phyloP scores from a whole-genome alignment of 805 yeast species.

The Tetrapisispora fleetii region DNA sequence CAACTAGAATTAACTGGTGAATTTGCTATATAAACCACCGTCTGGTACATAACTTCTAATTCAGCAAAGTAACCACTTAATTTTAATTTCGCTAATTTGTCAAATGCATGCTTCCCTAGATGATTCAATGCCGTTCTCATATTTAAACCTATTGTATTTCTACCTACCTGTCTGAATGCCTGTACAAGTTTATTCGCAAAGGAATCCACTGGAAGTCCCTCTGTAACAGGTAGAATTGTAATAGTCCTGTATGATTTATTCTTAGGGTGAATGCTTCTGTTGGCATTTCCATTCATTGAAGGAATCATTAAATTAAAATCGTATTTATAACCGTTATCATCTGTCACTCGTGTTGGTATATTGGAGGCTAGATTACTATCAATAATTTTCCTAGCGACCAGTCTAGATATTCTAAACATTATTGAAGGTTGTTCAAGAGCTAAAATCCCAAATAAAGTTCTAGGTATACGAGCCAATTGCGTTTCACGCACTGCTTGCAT shows the following conservation, averaged over 20 bases:
- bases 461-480: slow-evolving; percentile 86
- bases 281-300: slow-evolving; percentile 13
- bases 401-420: slow-evolving; percentile 79
- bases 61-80: slow-evolving; percentile 85
- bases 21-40: slow-evolving; percentile 85
- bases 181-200: slow-evolving; percentile 66
- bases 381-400: slow-evolving; percentile 57
- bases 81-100: slow-evolving; percentile 72
- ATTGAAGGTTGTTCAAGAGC: slow-evolving; percentile 81
- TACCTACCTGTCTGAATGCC: slow-evolving; percentile 66
- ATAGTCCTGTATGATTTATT: slow-evolving; percentile 55
- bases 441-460: slow-evolving; percentile 76
- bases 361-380: neutral
- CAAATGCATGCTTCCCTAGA: slow-evolving; percentile 88
- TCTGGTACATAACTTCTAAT: slow-evolving; percentile 78
- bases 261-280: slow-evolving; percentile 5
- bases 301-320: slow-evolving; percentile 27
- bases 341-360: slow-evolving; percentile 9
- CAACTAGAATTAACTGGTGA: slow-evolving; percentile 73
- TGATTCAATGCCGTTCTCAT: slow-evolving; percentile 72
- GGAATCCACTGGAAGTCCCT: slow-evolving; percentile 77
- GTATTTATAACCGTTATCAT: slow-evolving; percentile 17
- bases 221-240: slow-evolving; percentile 68
- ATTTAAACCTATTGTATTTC: slow-evolving; percentile 68
- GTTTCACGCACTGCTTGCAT: slow-evolving; percentile 86